These are phyloP conservation scores for Myrica gale DNA, from an alignment of 306 rosid genomes.

Conservation along the genomic window DNA sequence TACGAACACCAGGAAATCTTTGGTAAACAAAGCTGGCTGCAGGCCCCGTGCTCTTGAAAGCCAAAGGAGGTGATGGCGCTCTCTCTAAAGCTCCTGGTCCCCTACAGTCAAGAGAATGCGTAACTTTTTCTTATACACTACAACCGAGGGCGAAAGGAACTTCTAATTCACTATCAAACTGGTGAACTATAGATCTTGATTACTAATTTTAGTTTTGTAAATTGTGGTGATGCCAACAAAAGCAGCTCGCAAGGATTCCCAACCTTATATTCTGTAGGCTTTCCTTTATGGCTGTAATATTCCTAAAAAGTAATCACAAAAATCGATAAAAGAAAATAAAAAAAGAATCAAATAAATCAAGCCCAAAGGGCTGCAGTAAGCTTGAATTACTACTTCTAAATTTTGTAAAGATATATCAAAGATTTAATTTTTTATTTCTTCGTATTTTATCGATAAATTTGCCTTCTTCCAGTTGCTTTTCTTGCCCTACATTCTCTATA, in stretches of 20 bases:
- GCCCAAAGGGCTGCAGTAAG: background rate
- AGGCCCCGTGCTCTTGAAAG: slow-evolving; percentile 14
- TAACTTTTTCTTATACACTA: background rate
- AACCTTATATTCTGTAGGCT: background rate
- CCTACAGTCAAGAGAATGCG: slow-evolving; percentile 13
- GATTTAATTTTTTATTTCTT: no score
- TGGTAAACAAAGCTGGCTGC: slow-evolving; percentile 11
- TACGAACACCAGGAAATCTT: slow-evolving; percentile 9
- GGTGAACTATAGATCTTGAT: background rate
- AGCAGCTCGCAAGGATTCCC: no score
- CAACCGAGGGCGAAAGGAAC: background rate
- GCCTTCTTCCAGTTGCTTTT: background rate
- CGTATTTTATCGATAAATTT: background rate
- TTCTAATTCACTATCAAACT: background rate
- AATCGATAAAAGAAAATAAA: background rate
- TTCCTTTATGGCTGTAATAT: background rate
- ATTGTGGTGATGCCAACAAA: background rate
- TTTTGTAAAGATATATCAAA: no score
- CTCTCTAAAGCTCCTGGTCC: slow-evolving; percentile 17
- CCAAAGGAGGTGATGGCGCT: slow-evolving; percentile 11
- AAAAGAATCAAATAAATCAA: background rate
- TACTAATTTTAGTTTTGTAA: background rate
- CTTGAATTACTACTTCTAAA: no score
- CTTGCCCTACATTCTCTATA: background rate
- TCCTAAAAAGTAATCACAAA: background rate